Evolutionary conservation across 1,139 yeast species (phyloP).

Genomic region (Candida sp.): DNA sequence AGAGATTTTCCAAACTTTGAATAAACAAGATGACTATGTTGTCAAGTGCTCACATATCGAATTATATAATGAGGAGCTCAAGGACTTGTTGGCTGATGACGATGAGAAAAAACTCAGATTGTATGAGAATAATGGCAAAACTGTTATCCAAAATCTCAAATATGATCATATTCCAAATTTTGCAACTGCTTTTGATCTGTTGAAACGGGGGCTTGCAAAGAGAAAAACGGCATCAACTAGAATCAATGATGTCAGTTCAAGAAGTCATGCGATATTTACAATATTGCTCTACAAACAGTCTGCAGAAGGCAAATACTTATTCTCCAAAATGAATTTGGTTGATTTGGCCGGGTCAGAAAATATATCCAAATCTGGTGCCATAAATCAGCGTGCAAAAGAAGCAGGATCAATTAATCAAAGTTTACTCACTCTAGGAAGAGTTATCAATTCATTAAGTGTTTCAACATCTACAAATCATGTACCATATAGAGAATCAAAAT

Average conservation of each 20-base stretch:
- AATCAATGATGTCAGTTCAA: constrained; percentile 64
- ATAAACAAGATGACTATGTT: constrained; percentile 42
- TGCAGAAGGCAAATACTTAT: constrained; percentile 29
- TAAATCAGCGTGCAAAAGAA: constrained; percentile 75
- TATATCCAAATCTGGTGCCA: constrained; percentile 75
- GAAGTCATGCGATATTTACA: constrained; percentile 74
- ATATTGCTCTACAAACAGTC: constrained; percentile 51
- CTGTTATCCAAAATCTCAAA: constrained; percentile 50
- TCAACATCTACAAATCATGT: constrained; percentile 41
- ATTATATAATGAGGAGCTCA: constrained; percentile 68
- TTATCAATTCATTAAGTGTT: constrained; percentile 62
- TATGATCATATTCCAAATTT: constrained; percentile 54
- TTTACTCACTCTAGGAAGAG: constrained; percentile 77
- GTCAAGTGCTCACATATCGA: constrained; percentile 73
- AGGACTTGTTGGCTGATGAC: constrained; percentile 54
- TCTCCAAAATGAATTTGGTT: constrained; percentile 73
- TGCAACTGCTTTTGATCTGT: constrained; percentile 48
- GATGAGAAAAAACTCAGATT: constrained; percentile 43
- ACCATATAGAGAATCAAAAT: constrained; percentile 83
- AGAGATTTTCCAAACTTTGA: constrained; percentile 47
- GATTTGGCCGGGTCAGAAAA: constrained; percentile 92
- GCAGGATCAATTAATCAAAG: constrained; percentile 90
- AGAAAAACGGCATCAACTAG: constrained; percentile 69
- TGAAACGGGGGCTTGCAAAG: constrained; percentile 53
- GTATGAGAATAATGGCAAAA: constrained; percentile 34